Evolutionary conservation across 164 flowering plant genomes (phyloP).

Genomic region (Houttuynia cordata): DNA sequence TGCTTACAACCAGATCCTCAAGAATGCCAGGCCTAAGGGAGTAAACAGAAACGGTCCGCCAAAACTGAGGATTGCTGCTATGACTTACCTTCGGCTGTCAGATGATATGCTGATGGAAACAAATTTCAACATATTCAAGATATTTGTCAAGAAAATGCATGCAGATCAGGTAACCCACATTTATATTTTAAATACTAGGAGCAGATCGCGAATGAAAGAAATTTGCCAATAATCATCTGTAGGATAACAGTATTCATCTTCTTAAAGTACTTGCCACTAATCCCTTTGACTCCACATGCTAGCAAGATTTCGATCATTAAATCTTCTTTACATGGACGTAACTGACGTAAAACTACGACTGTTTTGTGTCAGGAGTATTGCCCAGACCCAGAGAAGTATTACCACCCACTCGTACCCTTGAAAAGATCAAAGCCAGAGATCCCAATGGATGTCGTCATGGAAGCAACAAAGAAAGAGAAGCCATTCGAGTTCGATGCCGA

Average conservation of each 20-base stretch:
- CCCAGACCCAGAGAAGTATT: conserved; percentile 33
- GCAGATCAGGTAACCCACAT: no score
- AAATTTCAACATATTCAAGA: conserved; percentile 47
- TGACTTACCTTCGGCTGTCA: conserved; percentile 71
- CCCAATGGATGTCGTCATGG: conserved; percentile 40
- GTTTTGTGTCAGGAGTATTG: conserved; percentile 32
- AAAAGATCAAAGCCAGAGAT: conserved; percentile 44
- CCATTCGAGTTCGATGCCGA: conserved; percentile 53
- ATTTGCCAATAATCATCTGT: no score
- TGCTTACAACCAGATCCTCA: conserved; percentile 66
- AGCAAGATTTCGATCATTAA: no score
- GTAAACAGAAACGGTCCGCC: conserved; percentile 44
- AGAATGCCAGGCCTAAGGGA: conserved; percentile 83
- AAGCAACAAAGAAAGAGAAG: conserved; percentile 45
- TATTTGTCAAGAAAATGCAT: conserved; percentile 72
- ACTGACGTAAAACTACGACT: no score
- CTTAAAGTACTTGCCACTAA: no score
- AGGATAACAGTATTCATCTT: no score
- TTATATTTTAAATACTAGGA: no score
- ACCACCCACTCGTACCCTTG: conserved; percentile 28
- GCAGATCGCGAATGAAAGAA: no score
- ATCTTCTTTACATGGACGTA: no score
- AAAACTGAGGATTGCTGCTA: conserved; percentile 37
- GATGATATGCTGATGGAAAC: conserved; percentile 36
- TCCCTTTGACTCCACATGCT: no score